phyloP scores from a whole-genome alignment of 1,284 basidiomycete genomes.

The Moesziomyces sp. region DNA sequence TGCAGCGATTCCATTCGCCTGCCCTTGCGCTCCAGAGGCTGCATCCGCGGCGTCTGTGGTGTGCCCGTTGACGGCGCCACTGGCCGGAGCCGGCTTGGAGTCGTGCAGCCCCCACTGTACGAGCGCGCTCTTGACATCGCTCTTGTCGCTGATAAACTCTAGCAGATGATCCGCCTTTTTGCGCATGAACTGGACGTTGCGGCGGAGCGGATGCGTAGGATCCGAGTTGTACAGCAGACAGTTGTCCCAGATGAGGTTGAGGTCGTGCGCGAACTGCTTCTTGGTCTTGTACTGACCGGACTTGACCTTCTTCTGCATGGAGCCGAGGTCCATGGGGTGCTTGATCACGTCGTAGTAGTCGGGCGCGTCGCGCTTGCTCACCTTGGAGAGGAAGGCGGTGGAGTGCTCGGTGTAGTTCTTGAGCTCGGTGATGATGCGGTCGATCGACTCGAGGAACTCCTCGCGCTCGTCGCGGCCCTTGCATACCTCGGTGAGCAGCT shows the following conservation, averaged over 20 bases:
- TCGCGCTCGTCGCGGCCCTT: slow-evolving; percentile 63
- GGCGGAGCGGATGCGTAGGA: slow-evolving; percentile 70
- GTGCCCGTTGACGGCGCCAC: not conserved
- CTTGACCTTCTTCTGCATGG: slow-evolving; percentile 92
- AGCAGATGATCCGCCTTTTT: slow-evolving; percentile 73
- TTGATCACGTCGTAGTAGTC: slow-evolving; percentile 66
- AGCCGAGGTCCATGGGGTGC: slow-evolving; percentile 84
- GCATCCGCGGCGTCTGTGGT: not conserved
- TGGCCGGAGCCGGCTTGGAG: not conserved
- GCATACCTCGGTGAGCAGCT: slow-evolving; percentile 61
- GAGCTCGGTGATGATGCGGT: slow-evolving; percentile 64
- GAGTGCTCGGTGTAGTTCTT: slow-evolving; percentile 66
- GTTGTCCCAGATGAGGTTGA: slow-evolving; percentile 96
- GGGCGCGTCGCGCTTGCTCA: slow-evolving; percentile 65
- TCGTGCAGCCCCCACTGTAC: slow-evolving; percentile 54
- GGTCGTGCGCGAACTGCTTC: slow-evolving; percentile 88
- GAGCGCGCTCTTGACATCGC: slow-evolving; percentile 72
- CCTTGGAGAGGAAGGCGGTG: slow-evolving; percentile 62
- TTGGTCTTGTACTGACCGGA: slow-evolving; percentile 88
- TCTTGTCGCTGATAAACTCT: slow-evolving; percentile 86
- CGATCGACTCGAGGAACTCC: slow-evolving; percentile 65
- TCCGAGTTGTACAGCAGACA: slow-evolving; percentile 91
- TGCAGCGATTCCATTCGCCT: not conserved
- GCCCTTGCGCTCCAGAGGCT: not conserved
- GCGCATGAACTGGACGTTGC: slow-evolving; percentile 63